Percentiles rank a stretch among this genome's conserved stretches.
Conservation (phyloP, 345 rosid genomes). For the Ceriops zippeliana region DNA sequence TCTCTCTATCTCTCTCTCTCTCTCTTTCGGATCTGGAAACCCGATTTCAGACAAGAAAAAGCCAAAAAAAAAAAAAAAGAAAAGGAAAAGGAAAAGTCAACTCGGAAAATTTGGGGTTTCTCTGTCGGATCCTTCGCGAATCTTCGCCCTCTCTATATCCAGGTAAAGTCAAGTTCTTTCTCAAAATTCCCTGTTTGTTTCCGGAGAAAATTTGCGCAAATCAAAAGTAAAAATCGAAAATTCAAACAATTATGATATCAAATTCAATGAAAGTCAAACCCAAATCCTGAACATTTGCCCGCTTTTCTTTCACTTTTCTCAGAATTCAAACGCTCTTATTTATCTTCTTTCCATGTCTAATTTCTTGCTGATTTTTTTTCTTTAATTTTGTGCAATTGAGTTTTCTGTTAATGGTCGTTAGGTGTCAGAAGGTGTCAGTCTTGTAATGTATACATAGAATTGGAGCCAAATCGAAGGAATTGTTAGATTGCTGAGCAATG, state of each 20-base stretch:
- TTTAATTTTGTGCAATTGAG: slow-evolving; percentile 1
- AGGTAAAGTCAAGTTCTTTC: slow-evolving; percentile 8
- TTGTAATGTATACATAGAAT: slow-evolving; percentile 19
- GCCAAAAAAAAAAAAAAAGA: too few species aligned
- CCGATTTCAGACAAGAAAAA: too few species aligned
- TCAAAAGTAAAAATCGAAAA: neutral
- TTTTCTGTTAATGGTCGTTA: neutral
- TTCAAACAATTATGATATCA: too few species aligned
- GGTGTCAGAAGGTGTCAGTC: slow-evolving; percentile 24
- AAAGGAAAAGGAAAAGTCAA: too few species aligned
- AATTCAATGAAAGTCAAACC: too few species aligned
- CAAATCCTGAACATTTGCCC: too few species aligned
- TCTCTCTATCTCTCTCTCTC: too few species aligned
- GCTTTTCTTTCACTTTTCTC: too few species aligned
- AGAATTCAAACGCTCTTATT: neutral
- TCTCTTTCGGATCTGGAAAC: too few species aligned
- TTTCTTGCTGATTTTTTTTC: neutral
- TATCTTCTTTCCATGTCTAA: neutral
- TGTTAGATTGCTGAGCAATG: slow-evolving; percentile 40
- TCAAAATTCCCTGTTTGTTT: neutral
- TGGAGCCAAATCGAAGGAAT: slow-evolving; percentile 22
- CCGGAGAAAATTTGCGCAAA: neutral
- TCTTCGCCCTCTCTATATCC: neutral
- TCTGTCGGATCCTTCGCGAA: neutral
- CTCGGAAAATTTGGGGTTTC: slow-evolving; percentile 4